Conservation (phyloP, 2,329 filamentous ascomycete species). For the Penicillium sp. region DNA sequence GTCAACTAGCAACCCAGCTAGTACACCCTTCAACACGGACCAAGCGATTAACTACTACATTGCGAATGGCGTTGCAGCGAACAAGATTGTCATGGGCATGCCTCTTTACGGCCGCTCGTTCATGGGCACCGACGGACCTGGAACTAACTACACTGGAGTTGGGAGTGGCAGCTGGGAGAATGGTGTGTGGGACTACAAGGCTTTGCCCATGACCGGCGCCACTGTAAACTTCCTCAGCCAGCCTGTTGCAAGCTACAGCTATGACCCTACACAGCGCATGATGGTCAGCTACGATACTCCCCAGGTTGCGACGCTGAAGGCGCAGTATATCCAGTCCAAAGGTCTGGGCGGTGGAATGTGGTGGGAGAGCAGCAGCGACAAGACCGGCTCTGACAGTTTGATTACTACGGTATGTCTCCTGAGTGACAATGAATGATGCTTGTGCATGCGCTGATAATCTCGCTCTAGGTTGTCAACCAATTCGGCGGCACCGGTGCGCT, state of each 20-base stretch:
- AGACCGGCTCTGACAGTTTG: slow-evolving; percentile 65
- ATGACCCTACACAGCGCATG: slow-evolving; percentile 61
- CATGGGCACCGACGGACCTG: slow-evolving; percentile 73
- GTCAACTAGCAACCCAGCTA: slow-evolving; percentile 58
- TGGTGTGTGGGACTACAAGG: slow-evolving; percentile 88
- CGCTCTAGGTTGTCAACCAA: slow-evolving; percentile 35
- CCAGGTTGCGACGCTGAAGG: slow-evolving; percentile 69
- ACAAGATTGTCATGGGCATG: slow-evolving; percentile 88
- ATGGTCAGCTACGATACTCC: slow-evolving; percentile 79
- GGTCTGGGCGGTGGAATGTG: slow-evolving; percentile 91
- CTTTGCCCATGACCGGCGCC: slow-evolving; percentile 69
- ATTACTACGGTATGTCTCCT: slow-evolving; percentile 56
- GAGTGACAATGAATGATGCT: background rate
- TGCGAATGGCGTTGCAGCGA: slow-evolving; percentile 62
- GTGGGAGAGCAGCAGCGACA: slow-evolving; percentile 88
- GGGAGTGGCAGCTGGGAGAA: slow-evolving; percentile 83
- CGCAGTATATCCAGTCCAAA: slow-evolving; percentile 67
- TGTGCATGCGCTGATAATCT: background rate
- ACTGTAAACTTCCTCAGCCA: slow-evolving; percentile 63
- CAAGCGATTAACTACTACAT: slow-evolving; percentile 73
- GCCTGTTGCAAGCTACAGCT: slow-evolving; percentile 72
- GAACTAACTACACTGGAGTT: slow-evolving; percentile 69
- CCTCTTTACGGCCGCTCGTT: slow-evolving; percentile 90
- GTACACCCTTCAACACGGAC: slow-evolving; percentile 78
- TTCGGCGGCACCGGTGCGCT: slow-evolving; percentile 43